phyloP scores from a whole-genome alignment of 2,329 filamentous ascomycete genomes.

The Apiospora sp. region DNA sequence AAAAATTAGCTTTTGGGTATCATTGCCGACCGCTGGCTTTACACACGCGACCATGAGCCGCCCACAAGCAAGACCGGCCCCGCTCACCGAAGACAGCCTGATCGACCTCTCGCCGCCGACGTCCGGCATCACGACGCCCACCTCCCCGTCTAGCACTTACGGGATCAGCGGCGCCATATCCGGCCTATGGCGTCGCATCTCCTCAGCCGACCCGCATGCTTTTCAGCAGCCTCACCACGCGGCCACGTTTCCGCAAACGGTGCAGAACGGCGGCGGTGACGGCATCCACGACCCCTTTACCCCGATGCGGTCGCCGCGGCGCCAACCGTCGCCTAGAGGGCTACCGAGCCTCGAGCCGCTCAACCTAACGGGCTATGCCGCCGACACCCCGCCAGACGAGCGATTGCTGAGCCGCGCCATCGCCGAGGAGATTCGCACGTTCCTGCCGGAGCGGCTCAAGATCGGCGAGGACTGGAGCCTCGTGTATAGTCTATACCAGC shows the following conservation, averaged over 20 bases:
- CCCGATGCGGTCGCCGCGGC: slow-evolving; percentile 53
- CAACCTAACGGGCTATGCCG: slow-evolving; percentile 70
- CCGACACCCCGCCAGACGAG: slow-evolving; percentile 64
- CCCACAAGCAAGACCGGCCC: slow-evolving; percentile 15
- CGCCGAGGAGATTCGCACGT: slow-evolving; percentile 91
- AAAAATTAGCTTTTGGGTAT: neutral
- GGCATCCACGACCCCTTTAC: slow-evolving; percentile 67
- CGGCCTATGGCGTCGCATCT: slow-evolving; percentile 74
- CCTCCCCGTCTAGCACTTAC: slow-evolving; percentile 31
- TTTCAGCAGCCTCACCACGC: slow-evolving; percentile 34
- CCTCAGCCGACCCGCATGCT: slow-evolving; percentile 50
- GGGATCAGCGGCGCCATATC: slow-evolving; percentile 45
- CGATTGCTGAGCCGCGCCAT: slow-evolving; percentile 75
- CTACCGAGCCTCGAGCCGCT: slow-evolving; percentile 89
- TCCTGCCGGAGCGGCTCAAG: slow-evolving; percentile 86
- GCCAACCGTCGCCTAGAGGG: slow-evolving; percentile 80
- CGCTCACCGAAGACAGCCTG: slow-evolving; percentile 35
- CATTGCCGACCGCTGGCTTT: neutral
- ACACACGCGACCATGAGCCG: slow-evolving; percentile 30
- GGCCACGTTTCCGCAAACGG: slow-evolving; percentile 24
- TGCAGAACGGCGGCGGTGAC: slow-evolving; percentile 43
- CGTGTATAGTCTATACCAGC: slow-evolving; percentile 88
- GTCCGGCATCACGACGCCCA: slow-evolving; percentile 37
- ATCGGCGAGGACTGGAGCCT: slow-evolving; percentile 87
- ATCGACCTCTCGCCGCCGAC: slow-evolving; percentile 42